These are phyloP conservation scores for Fusarium secorum DNA, from an alignment of 2,329 filamentous ascomycete genomes.

Conservation along the genomic window DNA sequence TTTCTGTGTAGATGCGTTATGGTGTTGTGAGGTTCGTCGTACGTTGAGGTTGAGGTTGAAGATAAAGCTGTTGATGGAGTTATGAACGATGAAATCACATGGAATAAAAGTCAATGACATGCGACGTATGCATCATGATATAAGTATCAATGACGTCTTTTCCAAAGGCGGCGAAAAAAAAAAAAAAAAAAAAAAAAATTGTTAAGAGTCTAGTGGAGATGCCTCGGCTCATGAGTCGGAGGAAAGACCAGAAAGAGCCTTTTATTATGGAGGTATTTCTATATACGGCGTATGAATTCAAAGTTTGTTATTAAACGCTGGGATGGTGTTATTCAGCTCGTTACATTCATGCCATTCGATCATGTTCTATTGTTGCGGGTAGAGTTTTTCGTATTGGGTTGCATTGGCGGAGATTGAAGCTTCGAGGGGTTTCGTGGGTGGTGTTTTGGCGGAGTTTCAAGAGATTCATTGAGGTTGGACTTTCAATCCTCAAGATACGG, in stretches of 20 bases:
- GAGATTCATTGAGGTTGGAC: neutral
- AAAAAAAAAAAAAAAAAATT: neutral
- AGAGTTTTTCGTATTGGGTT: neutral
- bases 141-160: conserved; percentile 26
- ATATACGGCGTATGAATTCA: neutral
- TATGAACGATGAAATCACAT: neutral
- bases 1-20: neutral
- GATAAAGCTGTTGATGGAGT: neutral
- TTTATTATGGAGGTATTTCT: neutral
- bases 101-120: neutral
- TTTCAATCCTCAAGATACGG: neutral
- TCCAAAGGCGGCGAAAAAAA: neutral
- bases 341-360: neutral
- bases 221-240: conserved; percentile 1
- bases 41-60: neutral
- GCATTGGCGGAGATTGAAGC: neutral
- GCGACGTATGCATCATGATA: neutral
- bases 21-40: neutral
- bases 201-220: conserved; percentile 21
- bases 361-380: neutral
- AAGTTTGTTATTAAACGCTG: neutral
- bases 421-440: neutral
- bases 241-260: neutral
- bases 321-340: neutral
- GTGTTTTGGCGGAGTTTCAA: neutral